Evolutionary conservation across 1,284 basidiomycete genomes (phyloP), one percentile per base, ranked within the genome.

Genomic region (Cryptococcus sp.): DNA sequence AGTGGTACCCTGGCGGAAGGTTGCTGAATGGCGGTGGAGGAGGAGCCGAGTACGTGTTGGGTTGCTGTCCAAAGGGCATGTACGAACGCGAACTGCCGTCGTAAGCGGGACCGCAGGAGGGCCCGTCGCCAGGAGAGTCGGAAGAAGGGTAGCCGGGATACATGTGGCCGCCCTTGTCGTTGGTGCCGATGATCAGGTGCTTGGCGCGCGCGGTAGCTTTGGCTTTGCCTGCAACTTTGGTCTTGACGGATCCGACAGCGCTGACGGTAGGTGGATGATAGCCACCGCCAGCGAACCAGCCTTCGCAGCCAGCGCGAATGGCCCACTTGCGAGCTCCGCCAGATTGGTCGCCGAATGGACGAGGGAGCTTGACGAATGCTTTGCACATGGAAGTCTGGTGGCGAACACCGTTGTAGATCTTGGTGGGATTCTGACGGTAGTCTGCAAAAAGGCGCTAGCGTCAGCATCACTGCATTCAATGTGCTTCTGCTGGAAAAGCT

Each of bases 401-500:
- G 40, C 78, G 72, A 25, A 79, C 74, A n/a, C 78, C 78, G 62
- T 78, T 78, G 73, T 79, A 79, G 54, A 79, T 73, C 62, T 78
- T 74, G 48, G 74, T 69, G 3, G 78, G 77, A 66, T 77, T 74
- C 48, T 77, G 74, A 46, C 74, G 73, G 62, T 77, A 79, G 64
- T 75, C 76, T 78, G 60, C 13, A 23, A 47, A 55, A 19, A 40
- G 15, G 13, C 19, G 15, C 41, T 61, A n/a, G 41, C 47, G 59
- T 65, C 56, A 69, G 42, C 42, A 45, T n/a, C n/a, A 15, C 42
- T 10, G 42, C 42, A n/a, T 4, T 5, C 5, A 7, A 2, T 8
- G 10, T 10, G 31, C 4, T 5, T 35, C 4, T 8, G 7, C 4
- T 35, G 8, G 13, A 13, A 35, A 35, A 8, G 31, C 7, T 35